Base-by-base conservation (phyloP, 495 filamentous ascomycete species). In the Aspergillus diversus region DNA sequence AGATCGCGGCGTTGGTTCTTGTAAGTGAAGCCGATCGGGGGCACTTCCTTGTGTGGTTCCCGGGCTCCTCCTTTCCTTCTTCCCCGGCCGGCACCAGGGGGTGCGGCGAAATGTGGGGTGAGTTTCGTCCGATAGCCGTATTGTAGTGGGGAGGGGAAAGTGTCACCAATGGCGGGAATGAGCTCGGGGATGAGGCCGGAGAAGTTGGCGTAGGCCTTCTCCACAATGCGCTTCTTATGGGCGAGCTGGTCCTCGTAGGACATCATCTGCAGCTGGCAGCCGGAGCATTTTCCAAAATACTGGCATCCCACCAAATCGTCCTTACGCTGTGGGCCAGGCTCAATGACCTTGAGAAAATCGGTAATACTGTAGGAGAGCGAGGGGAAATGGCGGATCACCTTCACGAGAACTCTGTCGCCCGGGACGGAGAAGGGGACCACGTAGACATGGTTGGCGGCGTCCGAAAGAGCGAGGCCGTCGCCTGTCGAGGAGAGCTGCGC, bases 251-350 rank as follows among this genome's bases (percentile, higher is more conserved):
- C 87, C 33, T 83, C 77, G 75, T 99, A 99, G 47, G 92, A 85
- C 59, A 99, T 85, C 92, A 97, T 97, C 75, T 99, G 95, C 71
- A 97, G 91, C 77, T 98, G 96, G 70, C 95, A 99, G 5, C 95
- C 95, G 0, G 91, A 91, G 73, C 95, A 99, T 56, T 81, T 84
- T 35, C 83, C 75, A 69, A 99, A 99, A 78, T 98, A 98, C 66
- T 84, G 80, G 80, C 95, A 99, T 49, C 81, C 76, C 67, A 97
- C 83, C 2, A 87, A 81, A 49, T 78, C 82, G 70, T 97, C 92
- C 64, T 97, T 86, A 65, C 95, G 87, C 43, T 88, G 77, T 1
- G 87, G 83, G 0, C 92, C 92, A 0, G 95, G 86, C 50, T 81
- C 82, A 35, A 90, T 76, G 15, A 97, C 88, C 21, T 86, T 87